A percentile compares a stretch with the other conserved stretches of the same genome.
Conservation (phyloP, 1,139 yeast genomes). For the Scheffersomyces lignicola region DNA sequence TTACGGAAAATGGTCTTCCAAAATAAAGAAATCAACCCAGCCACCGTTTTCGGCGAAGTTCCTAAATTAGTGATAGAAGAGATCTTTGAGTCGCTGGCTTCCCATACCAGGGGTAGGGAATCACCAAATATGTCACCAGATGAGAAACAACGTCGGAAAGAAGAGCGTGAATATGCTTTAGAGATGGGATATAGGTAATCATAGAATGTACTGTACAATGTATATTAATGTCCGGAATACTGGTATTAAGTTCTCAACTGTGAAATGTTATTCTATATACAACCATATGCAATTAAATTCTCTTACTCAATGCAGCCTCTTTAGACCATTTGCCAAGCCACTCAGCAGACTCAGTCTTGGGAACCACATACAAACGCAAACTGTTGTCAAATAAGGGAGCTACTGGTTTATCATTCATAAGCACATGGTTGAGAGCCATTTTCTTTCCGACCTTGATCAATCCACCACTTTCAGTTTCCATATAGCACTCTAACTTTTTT, state of each 20-base stretch:
- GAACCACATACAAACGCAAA: conserved; percentile 75
- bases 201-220: too few relatives aligned
- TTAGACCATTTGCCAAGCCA: conserved; percentile 76
- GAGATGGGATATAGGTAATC: conserved; percentile 50
- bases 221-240: background rate
- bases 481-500: conserved; percentile 65
- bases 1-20: conserved; percentile 50
- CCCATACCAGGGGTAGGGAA: conserved; percentile 53
- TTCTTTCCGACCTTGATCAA: conserved; percentile 83
- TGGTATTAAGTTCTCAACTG: background rate
- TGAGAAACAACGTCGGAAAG: conserved; percentile 33
- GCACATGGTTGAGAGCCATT: conserved; percentile 61
- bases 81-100: conserved; percentile 56
- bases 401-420: conserved; percentile 61
- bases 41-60: conserved; percentile 73
- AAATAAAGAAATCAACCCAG: conserved; percentile 70
- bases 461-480: conserved; percentile 85
- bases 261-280: conserved; percentile 5
- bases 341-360: conserved; percentile 60
- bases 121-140: conserved; percentile 51
- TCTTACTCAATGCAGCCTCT: conserved; percentile 54
- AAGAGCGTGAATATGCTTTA: conserved; percentile 48
- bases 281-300: background rate
- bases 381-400: conserved; percentile 80
- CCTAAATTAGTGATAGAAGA: conserved; percentile 69